Evolutionary conservation across 768 basidiomycete species (phyloP).

Genomic region (Lactifluus volemus): DNA sequence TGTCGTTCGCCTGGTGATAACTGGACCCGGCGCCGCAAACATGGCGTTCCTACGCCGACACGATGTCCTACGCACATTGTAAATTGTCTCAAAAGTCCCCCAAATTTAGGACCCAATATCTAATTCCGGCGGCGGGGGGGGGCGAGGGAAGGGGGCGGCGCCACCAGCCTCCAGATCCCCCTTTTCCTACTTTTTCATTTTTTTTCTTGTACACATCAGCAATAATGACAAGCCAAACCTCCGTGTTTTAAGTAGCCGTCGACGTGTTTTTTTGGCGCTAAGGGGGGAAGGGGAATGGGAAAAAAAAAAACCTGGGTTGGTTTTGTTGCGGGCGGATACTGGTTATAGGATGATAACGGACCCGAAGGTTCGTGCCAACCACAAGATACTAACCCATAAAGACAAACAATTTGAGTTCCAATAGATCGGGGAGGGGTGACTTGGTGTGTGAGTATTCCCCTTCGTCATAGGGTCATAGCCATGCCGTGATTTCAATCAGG

Average conservation of each 20-base stretch:
- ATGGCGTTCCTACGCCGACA: not conserved
- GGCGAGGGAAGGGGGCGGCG: not conserved
- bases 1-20: not conserved
- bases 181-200: not conserved
- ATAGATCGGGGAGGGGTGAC: not conserved
- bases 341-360: not conserved
- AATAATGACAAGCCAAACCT: not conserved
- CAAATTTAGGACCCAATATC: not conserved
- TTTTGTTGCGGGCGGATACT: no score
- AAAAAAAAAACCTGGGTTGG: no score
- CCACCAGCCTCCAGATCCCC: not conserved
- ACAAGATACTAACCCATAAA: not conserved
- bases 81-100: not conserved
- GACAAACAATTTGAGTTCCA: not conserved
- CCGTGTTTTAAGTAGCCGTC: not conserved
- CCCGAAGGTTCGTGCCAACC: not conserved
- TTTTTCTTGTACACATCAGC: not conserved
- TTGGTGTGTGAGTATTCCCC: not conserved
- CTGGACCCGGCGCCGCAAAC: not conserved
- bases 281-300: no score
- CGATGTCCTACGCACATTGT: not conserved
- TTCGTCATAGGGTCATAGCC: slow-evolving; percentile 8
- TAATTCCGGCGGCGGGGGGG: not conserved
- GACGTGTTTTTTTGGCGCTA: no score
- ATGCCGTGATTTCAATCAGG: slow-evolving; percentile 2